Evolutionary conservation across 345 rosid genomes (phyloP).

Genomic region (Acer saccharum): DNA sequence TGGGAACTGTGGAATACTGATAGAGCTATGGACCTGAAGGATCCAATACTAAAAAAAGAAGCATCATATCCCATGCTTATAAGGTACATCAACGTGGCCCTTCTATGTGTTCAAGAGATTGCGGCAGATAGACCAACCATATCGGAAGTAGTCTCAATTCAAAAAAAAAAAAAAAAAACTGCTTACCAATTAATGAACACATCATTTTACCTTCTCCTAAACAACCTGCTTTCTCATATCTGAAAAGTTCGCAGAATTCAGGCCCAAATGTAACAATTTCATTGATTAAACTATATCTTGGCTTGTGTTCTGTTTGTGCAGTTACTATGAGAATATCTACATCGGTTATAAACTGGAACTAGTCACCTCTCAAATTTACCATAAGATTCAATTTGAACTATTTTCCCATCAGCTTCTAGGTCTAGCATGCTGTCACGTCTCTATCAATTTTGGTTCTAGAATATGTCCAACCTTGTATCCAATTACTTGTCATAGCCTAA

Average conservation of each 20-base stretch:
- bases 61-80: not conserved
- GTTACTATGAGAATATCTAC: too few species aligned
- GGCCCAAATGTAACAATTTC: not conserved
- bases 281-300: not conserved
- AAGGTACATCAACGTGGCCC: conserved; percentile 17
- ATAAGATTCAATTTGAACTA: too few species aligned
- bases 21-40: conserved; percentile 20
- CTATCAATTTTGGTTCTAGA: too few species aligned
- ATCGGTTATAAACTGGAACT: too few species aligned
- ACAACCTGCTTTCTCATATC: conserved; percentile 24
- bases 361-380: too few species aligned
- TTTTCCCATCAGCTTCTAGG: too few species aligned
- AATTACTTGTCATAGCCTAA: too few species aligned
- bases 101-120: conserved; percentile 27
- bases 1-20: conserved; percentile 33
- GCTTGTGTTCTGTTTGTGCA: not conserved
- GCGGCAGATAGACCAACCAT: conserved; percentile 35
- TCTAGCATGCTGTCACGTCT: too few species aligned
- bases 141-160: conserved; percentile 22
- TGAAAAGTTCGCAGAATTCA: not conserved
- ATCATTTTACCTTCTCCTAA: conserved; percentile 20
- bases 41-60: conserved; percentile 3
- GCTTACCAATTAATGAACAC: conserved; percentile 24
- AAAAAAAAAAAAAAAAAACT: too few species aligned
- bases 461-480: too few species aligned